A percentile compares a stretch with the other conserved stretches of the same genome.
Evolutionary conservation across 2,329 filamentous ascomycete genomes (phyloP).

Genomic region (Rosellinia necatrix): DNA sequence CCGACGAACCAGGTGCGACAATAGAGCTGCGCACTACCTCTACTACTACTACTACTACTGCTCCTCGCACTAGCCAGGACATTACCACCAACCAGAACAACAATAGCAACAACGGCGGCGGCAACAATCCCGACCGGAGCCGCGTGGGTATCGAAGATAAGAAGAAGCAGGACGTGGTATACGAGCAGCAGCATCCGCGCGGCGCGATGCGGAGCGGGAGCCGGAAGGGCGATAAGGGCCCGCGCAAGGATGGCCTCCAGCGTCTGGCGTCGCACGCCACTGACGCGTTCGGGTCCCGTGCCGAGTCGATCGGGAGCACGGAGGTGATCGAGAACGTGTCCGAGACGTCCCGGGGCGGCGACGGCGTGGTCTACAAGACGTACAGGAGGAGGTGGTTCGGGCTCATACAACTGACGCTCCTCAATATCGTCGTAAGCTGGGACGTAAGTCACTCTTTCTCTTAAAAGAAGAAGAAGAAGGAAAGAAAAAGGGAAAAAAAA

Average conservation of each 20-base stretch:
- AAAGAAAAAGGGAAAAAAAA: too few species aligned
- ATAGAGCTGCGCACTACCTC: constrained; percentile 12
- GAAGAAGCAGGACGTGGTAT: constrained; percentile 31
- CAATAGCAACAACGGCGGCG: background rate
- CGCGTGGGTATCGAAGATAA: constrained; percentile 28
- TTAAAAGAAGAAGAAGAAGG: too few species aligned
- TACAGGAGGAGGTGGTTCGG: constrained; percentile 94
- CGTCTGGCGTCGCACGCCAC: constrained; percentile 29
- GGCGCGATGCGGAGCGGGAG: constrained; percentile 23
- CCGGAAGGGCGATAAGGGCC: background rate
- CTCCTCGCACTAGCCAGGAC: too few species aligned
- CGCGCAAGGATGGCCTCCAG: constrained; percentile 27
- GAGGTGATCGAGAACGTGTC: constrained; percentile 23
- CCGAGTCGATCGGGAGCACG: background rate
- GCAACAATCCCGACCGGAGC: constrained; percentile 3
- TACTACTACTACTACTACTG: background rate
- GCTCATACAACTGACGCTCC: constrained; percentile 76
- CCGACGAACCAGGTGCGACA: background rate
- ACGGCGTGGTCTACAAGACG: constrained; percentile 35
- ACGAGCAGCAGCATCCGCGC: too few species aligned
- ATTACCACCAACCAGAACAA: background rate
- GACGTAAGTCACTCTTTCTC: constrained; percentile 74
- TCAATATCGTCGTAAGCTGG: constrained; percentile 95
- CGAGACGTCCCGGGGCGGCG: background rate
- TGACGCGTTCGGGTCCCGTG: constrained; percentile 19